Evolutionary conservation across 805 yeast genomes (phyloP), one percentile per base, ranked within the genome.

Genomic region (Candida sanyiensis): DNA sequence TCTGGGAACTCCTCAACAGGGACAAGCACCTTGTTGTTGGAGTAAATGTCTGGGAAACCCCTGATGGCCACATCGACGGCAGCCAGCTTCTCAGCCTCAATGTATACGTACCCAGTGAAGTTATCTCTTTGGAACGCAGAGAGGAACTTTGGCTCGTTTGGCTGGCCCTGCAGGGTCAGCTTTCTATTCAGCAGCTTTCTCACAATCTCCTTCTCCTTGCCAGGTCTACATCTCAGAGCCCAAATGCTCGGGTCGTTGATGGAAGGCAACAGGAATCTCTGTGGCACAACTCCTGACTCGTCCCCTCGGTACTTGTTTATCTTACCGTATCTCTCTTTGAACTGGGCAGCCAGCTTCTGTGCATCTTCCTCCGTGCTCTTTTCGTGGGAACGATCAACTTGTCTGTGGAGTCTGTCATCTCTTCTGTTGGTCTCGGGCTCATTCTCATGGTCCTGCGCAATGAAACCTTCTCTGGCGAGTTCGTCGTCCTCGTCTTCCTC

Each of bases 1-100:
- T 89, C 94, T 2, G 96, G 96, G 59, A 88, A 84, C 63, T 93
- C 98, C 59, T 85, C 86, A 42, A 93, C 93, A 6, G 98, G 98
- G 34, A 93, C 96, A 44, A 90, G 69, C 36, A 89, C 72, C 62
- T 85, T 84, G 54, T 83, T 82, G 39, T 73, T 66, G 20, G 73
- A 56, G 51, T 82, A 93, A 25, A 90, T 80, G 61, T 88, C 89
- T 24, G 93, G 90, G 58, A 93, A 73, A 63, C 97, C 97, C 33
- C 78, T 77, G 43, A 90, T 72, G 13, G 96, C 96, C 42, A 76
- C 80, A 56, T 83, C 85, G 29, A 90, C 95, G 17, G 96, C 96
- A 44, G 93, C 87, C 47, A 89, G 83, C 58, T 84, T 83, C 44
- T 90, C 82, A 13, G 98, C 97, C 64, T 93, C 98, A 46, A 93